Evolutionary conservation across 495 filamentous ascomycete genomes (phyloP).

Genomic region (Xylaria nigripes): DNA sequence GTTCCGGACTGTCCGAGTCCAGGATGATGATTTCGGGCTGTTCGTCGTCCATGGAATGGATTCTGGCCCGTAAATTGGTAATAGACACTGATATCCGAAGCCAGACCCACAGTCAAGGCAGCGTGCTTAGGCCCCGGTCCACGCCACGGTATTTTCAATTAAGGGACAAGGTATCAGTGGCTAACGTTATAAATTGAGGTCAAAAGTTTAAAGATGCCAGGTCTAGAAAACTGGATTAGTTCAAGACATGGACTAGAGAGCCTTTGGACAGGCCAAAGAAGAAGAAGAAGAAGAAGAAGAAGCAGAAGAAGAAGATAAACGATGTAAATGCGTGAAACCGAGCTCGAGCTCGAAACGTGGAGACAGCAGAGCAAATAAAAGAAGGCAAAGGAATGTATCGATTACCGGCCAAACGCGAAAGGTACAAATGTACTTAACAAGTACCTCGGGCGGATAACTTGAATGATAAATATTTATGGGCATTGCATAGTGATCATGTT

Average conservation of each 20-base stretch:
- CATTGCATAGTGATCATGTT: too few species aligned
- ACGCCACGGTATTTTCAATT: background rate
- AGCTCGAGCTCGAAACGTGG: too few species aligned
- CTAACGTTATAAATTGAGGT: background rate
- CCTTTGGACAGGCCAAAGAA: background rate
- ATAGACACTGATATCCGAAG: too few species aligned
- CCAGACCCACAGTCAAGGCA: background rate
- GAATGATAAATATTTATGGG: too few species aligned
- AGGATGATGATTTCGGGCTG: background rate
- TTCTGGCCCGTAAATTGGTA: too few species aligned
- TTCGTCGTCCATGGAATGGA: background rate
- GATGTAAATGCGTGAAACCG: too few species aligned
- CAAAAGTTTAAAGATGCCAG: background rate
- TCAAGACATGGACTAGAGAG: background rate
- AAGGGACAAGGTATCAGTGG: background rate
- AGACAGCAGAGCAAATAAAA: background rate
- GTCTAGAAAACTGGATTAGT: background rate
- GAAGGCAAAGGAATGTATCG: too few species aligned
- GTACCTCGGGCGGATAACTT: too few species aligned
- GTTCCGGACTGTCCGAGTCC: background rate
- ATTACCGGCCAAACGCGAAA: too few species aligned
- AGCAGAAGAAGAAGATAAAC: too few species aligned
- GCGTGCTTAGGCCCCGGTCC: background rate
- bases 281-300: background rate
- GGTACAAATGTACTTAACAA: too few species aligned